Percentiles rank a stretch among this genome's conserved stretches.
phyloP scores from a whole-genome alignment of 257 asterid genomes.

The Pogostemon cablin region DNA sequence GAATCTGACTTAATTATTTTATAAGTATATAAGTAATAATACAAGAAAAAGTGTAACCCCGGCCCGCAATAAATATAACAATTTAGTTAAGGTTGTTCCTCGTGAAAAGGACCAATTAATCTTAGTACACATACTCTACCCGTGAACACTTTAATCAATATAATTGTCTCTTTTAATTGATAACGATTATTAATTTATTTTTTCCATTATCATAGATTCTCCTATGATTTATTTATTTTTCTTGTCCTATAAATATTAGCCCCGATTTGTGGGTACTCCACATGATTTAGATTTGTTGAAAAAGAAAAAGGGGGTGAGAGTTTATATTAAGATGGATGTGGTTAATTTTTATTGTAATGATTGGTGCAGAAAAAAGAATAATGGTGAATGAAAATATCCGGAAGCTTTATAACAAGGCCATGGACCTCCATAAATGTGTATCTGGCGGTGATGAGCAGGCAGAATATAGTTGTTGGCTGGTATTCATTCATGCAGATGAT shows the following conservation, averaged over 20 bases:
- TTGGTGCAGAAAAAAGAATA: constrained; percentile 40
- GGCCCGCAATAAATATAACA: too few species aligned
- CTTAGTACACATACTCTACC: constrained; percentile 2
- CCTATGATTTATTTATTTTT: background rate
- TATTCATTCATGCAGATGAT: background rate
- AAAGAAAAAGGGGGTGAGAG: background rate
- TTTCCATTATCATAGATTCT: background rate
- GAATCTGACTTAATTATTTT: constrained; percentile 40
- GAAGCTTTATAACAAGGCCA: constrained; percentile 45
- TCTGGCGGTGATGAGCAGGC: constrained; percentile 28
- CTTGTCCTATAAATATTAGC: too few species aligned
- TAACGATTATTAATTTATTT: background rate
- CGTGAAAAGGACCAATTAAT: constrained; percentile 27
- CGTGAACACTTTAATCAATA: background rate
- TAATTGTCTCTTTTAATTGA: background rate
- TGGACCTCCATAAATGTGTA: constrained; percentile 48
- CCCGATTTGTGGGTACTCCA: too few species aligned
- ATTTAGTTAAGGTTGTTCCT: background rate
- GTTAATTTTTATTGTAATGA: background rate
- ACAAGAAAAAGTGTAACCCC: background rate
- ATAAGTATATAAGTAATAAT: background rate
- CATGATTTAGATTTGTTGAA: too few species aligned
- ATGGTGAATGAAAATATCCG: constrained; percentile 56
- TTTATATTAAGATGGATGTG: constrained; percentile 5
- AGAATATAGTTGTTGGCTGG: constrained; percentile 61